Evolutionary conservation across 768 basidiomycete genomes (phyloP), one percentile per base, ranked within the genome.

Genomic region (Daedaleopsis nitida): DNA sequence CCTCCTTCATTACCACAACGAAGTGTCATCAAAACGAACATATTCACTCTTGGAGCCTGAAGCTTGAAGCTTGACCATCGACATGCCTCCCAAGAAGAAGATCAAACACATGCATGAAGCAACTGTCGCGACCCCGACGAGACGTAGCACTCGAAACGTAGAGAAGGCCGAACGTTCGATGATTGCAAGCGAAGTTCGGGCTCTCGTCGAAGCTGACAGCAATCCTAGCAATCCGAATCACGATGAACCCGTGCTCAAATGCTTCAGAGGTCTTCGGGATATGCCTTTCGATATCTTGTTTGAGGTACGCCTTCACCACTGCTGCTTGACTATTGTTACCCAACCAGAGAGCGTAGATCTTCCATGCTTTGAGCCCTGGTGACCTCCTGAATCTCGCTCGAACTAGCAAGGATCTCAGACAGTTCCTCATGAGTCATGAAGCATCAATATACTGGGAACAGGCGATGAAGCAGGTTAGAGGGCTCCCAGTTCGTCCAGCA

Each of bases 401-500:
- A 10, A 54, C 58, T 10, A 37, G 32, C 34, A 59, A 59, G 44
- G 44, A 21, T 21, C 48, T 59, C 52, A 50, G 58, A 10, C n/a
- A 32, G 9, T 24, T 59, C 19, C 17, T 59, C 24, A 59, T 59
- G 58, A 59, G 58, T 43, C 58, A 52, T 34, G 21, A 43, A 10
- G 53, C 58, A 14, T 45, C 43, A n/a, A 13, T 32, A 17, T 37
- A 32, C 38, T 59, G 58, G 58, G 19, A 14, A 27, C 45, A 35
- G 3, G 48, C 63, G 3, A 35, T 55, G 23, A 27, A 57, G 42
- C 44, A 54, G n/a, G 51, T 54, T 10, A 34, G 17, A 1, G 59
- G 50, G 2, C 38, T 64, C 11, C 63, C 63, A 3, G 55, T 52
- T 3, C 54, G 59, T 38, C 63, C 63, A 7, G 17, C 55, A 23